Evolutionary conservation across 768 basidiomycete species (phyloP).

Genomic region (Suillus subalutaceus): DNA sequence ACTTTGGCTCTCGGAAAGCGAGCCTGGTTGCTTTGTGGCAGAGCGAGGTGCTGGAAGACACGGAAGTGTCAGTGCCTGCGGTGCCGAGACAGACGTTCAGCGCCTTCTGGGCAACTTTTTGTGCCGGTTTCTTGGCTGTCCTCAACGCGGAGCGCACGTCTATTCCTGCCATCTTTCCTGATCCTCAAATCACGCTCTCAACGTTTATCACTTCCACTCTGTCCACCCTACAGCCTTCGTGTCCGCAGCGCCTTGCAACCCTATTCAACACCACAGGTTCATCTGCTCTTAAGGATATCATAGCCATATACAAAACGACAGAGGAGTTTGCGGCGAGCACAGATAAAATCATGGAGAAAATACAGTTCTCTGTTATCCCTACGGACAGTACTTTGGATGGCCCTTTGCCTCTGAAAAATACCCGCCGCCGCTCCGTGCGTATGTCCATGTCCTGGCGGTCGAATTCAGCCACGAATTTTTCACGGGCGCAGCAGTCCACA

Average conservation of each 20-base stretch:
- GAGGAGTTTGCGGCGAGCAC: slow-evolving; percentile 80
- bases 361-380: slow-evolving; percentile 42
- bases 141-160: slow-evolving; percentile 72
- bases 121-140: slow-evolving; percentile 62
- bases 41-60: slow-evolving; percentile 54
- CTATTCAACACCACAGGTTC: slow-evolving; percentile 69
- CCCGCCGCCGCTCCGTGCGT: slow-evolving; percentile 58
- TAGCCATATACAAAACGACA: slow-evolving; percentile 69
- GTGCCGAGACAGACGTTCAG: slow-evolving; percentile 46
- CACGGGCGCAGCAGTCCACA: slow-evolving; percentile 10
- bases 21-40: slow-evolving; percentile 73
- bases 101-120: slow-evolving; percentile 77
- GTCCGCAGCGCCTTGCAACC: slow-evolving; percentile 75
- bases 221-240: slow-evolving; percentile 77
- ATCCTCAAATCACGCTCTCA: slow-evolving; percentile 76
- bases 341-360: slow-evolving; percentile 78
- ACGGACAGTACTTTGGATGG: slow-evolving; percentile 22
- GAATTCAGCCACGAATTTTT: slow-evolving; percentile 26
- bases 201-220: slow-evolving; percentile 83
- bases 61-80: slow-evolving; percentile 35
- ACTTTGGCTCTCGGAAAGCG: slow-evolving; percentile 81
- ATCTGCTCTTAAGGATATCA: slow-evolving; percentile 66
- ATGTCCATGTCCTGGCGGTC: slow-evolving; percentile 69
- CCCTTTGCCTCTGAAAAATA: slow-evolving; percentile 29
- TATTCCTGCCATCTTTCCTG: slow-evolving; percentile 86